Evolutionary conservation across 345 rosid genomes (phyloP).

Genomic region (Erodium maritimum): DNA sequence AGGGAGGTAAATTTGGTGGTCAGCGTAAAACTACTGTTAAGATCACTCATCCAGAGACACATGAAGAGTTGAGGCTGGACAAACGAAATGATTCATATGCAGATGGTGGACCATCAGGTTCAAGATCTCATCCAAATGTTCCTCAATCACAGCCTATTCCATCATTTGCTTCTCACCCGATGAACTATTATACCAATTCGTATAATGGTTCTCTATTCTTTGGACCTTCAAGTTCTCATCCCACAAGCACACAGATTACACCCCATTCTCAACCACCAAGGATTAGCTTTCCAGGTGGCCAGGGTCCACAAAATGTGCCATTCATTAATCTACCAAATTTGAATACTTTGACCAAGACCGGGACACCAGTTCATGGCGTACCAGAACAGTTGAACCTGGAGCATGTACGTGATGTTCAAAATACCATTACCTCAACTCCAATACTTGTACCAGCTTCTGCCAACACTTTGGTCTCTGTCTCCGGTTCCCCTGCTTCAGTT

Average conservation of each 20-base stretch:
- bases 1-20: constrained; percentile 57
- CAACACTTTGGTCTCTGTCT: too few relatives aligned
- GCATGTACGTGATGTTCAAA: constrained; percentile 30
- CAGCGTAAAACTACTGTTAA: constrained; percentile 62
- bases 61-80: constrained; percentile 84
- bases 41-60: constrained; percentile 91
- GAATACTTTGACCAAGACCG: constrained; percentile 32
- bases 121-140: constrained; percentile 38
- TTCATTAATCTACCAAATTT: constrained; percentile 31
- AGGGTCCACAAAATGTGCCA: constrained; percentile 49
- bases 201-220: constrained; percentile 33
- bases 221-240: constrained; percentile 36
- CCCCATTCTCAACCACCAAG: constrained; percentile 56
- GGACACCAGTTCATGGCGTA: constrained; percentile 20
- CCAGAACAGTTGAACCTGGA: constrained; percentile 27
- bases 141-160: constrained; percentile 57
- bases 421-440: constrained; percentile 21
- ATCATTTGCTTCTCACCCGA: constrained; percentile 42
- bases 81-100: constrained; percentile 45
- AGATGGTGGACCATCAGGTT: constrained; percentile 42
- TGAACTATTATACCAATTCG: constrained; percentile 34
- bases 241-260: constrained; percentile 45
- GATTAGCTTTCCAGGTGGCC: constrained; percentile 36
- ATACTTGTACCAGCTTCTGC: constrained; percentile 31
- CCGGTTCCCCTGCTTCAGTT: too few relatives aligned